Base-by-base conservation (phyloP, 768 basidiomycete genomes). In the Lyophyllum atratum region DNA sequence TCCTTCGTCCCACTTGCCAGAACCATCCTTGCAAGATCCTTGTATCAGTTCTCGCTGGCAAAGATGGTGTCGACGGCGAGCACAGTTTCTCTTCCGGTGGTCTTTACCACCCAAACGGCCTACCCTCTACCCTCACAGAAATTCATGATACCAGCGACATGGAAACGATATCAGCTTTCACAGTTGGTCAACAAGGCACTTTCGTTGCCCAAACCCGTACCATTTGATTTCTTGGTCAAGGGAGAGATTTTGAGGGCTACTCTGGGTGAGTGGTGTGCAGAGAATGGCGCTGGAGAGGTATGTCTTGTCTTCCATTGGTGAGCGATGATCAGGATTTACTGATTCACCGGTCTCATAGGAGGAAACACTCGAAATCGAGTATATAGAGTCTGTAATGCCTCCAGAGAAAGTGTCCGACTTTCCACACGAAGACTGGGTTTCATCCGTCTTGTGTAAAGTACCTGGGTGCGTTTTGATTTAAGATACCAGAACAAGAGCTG, bases 121-220 rank as follows among this genome's bases (percentile, higher is more conserved):
- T 92, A 94, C 70, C 79, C 84, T 11, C 82, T 96, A 12, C 94
- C 90, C 0, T 80, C 86, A 1, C 92, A 95, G 70, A 93, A 93
- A 67, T 98, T 93, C 69, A 87, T 97, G 85, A 88, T 98, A 15
- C 96, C 97, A 1, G 79, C 86, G 1, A 76, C 83, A 70, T 98
- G 95, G 95, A 85, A 82, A 55, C 86, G 96, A n/a, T 98, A 91
- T 71, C 96, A 98, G 65, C 88, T 99, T 29, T 98, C 95, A 1
- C 94, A 98, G 59, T 87, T 98, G 42, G 86, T 99, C 56, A 99
- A 99, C 77, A 97, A 97, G 68, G 92, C 95, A 1, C 78, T 98
- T 25, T 80, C 83, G 24, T 83, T 90, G 17, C 70, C 80, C 0
- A 84, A 84, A 53, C 86, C 91, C 0, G 78, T 96, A 2, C 95